Percentiles rank a stretch among this genome's conserved stretches.
Evolutionary conservation across 2,329 filamentous ascomycete species (phyloP).

Genomic region (Colletotrichum sp.): DNA sequence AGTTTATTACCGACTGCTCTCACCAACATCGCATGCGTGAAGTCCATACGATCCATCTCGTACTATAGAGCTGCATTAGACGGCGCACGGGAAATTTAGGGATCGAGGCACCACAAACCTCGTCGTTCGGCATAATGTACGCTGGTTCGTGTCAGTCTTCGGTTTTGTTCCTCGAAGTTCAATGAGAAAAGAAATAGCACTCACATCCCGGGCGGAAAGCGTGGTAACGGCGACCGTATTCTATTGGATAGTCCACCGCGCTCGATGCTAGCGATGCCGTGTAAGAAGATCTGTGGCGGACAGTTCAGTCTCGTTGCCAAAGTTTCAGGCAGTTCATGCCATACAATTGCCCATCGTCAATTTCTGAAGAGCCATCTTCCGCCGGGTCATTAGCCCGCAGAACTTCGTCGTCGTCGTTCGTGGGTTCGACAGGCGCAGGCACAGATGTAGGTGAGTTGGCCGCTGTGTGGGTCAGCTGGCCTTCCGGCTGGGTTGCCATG

Average conservation of each 20-base stretch:
- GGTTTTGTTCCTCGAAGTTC: no score
- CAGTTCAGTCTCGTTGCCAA: background rate
- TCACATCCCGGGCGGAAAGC: background rate
- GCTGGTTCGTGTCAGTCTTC: background rate
- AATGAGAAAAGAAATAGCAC: no score
- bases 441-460: background rate
- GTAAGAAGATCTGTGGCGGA: background rate
- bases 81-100: no score
- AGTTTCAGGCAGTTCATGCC: rapidly evolving
- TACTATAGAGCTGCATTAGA: background rate
- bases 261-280: background rate
- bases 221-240: background rate
- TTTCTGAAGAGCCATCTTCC: background rate
- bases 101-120: background rate
- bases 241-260: background rate
- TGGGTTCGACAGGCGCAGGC: background rate
- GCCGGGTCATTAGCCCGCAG: background rate
- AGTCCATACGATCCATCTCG: conserved; percentile 6
- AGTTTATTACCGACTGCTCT: background rate
- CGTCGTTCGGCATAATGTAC: background rate
- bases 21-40: background rate
- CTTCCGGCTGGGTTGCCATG: background rate
- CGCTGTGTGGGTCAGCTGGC: background rate
- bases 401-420: background rate
- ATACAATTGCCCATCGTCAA: background rate